A percentile compares a stretch with the other conserved stretches of the same genome.
phyloP scores from a whole-genome alignment of 805 yeast species.

The Suhomyces tanzawaensis region DNA sequence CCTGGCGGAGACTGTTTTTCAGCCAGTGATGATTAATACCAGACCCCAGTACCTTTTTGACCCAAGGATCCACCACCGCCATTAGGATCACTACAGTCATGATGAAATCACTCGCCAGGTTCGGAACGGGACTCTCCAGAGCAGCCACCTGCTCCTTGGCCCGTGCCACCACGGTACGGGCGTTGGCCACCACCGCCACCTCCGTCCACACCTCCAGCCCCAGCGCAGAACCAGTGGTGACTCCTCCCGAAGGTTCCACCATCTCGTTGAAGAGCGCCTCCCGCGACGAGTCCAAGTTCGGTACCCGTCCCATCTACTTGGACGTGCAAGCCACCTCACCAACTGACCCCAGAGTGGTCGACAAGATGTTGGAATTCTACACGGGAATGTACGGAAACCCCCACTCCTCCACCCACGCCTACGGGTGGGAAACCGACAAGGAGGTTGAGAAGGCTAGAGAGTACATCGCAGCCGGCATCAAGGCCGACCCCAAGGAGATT shows the following conservation, averaged over 20 bases:
- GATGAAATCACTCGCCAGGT: neutral
- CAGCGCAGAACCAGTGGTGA: constrained; percentile 1
- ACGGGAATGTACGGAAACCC: constrained; percentile 98
- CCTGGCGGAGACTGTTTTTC: no score
- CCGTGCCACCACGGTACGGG: constrained; percentile 3
- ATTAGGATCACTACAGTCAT: no score
- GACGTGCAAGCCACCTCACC: constrained; percentile 99
- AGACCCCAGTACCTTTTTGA: no score
- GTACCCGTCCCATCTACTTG: constrained; percentile 87
- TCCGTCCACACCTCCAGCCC: constrained; percentile 15
- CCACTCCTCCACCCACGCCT: constrained; percentile 93
- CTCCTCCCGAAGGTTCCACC: constrained; percentile 49
- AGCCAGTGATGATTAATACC: no score
- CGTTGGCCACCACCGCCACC: constrained; percentile 13
- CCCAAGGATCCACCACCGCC: no score
- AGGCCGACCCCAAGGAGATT: constrained; percentile 95
- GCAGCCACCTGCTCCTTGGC: constrained; percentile 1
- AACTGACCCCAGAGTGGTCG: constrained; percentile 93
- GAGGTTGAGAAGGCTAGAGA: constrained; percentile 86
- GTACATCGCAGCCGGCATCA: constrained; percentile 77
- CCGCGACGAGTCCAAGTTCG: constrained; percentile 48
- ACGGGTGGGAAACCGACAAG: constrained; percentile 98
- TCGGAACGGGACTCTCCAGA: neutral
- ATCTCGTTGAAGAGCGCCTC: constrained; percentile 43
- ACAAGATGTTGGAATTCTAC: constrained; percentile 77